phyloP scores from a whole-genome alignment of 495 filamentous ascomycete genomes.

The Penicillium canescens region DNA sequence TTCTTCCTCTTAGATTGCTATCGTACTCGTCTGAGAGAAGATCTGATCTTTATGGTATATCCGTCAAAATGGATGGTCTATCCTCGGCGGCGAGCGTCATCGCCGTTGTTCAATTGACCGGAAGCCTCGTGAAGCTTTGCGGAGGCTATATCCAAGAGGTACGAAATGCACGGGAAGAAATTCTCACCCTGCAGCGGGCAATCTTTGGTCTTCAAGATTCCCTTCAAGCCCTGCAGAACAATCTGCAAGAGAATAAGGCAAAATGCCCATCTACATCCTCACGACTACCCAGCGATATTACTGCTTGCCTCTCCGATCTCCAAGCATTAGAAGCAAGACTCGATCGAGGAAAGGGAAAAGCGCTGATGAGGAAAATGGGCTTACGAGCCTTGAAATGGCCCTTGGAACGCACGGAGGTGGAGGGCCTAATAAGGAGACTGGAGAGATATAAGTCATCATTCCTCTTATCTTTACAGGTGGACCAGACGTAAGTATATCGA shows the following conservation, averaged over 20 bases:
- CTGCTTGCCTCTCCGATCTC: constrained; percentile 25
- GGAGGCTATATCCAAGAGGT: constrained; percentile 30
- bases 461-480: constrained; percentile 26
- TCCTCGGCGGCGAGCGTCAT: constrained; percentile 21
- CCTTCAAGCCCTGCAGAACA: constrained; percentile 21
- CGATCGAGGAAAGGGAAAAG: constrained; percentile 24
- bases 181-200: constrained; percentile 21
- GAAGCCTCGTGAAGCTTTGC: constrained; percentile 28
- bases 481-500: constrained; percentile 27
- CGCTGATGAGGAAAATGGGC: constrained; percentile 27
- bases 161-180: constrained; percentile 27
- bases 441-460: constrained; percentile 34
- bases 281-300: constrained; percentile 19
- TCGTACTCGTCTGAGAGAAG: no score
- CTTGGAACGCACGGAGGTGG: constrained; percentile 26
- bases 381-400: constrained; percentile 33
- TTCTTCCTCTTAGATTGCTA: no score
- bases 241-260: constrained; percentile 16
- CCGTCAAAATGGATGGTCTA: constrained; percentile 19
- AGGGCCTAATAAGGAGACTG: constrained; percentile 20
- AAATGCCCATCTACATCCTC: constrained; percentile 18
- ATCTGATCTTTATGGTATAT: constrained; percentile 12
- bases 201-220: constrained; percentile 18
- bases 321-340: constrained; percentile 25
- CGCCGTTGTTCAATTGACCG: constrained; percentile 28